These are phyloP conservation scores for Didymella exigua DNA, from an alignment of 2,329 filamentous ascomycete genomes.

Conservation along the genomic window DNA sequence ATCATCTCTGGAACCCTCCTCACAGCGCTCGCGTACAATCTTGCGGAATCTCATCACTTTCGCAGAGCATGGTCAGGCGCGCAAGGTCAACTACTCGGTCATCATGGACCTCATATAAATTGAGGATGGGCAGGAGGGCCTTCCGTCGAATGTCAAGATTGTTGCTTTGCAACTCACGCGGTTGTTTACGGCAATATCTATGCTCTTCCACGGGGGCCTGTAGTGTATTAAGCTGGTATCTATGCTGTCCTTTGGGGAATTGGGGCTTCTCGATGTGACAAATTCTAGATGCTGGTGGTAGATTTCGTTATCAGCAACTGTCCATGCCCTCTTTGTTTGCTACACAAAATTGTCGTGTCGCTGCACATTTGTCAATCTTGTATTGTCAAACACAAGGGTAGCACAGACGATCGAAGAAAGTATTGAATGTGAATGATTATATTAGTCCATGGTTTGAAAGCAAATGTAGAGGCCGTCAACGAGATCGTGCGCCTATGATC, in stretches of 20 bases:
- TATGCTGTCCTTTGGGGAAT: conserved; percentile 21
- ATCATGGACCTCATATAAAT: conserved; percentile 15
- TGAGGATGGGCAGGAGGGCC: background rate
- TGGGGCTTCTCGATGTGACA: conserved; percentile 2
- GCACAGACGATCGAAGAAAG: background rate
- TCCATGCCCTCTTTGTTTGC: conserved; percentile 9
- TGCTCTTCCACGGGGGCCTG: conserved; percentile 20
- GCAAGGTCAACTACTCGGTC: conserved; percentile 1
- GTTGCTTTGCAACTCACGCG: conserved; percentile 16
- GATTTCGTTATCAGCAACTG: conserved; percentile 3
- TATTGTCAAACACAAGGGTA: conserved; percentile 13
- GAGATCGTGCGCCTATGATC: background rate
- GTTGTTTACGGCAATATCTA: conserved; percentile 8
- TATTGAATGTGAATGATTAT: background rate
- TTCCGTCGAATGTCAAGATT: conserved; percentile 7
- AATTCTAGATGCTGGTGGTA: conserved; percentile 11
- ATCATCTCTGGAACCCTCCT: background rate
- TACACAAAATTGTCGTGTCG: conserved; percentile 17
- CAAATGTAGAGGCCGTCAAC: background rate
- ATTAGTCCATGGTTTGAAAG: background rate
- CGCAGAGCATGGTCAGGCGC: background rate
- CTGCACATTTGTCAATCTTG: conserved; percentile 14
- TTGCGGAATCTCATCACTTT: background rate
- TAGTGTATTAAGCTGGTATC: conserved; percentile 24
- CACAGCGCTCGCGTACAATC: background rate